Evolutionary conservation across 306 rosid species (phyloP).

Genomic region (Inga oerstediana): DNA sequence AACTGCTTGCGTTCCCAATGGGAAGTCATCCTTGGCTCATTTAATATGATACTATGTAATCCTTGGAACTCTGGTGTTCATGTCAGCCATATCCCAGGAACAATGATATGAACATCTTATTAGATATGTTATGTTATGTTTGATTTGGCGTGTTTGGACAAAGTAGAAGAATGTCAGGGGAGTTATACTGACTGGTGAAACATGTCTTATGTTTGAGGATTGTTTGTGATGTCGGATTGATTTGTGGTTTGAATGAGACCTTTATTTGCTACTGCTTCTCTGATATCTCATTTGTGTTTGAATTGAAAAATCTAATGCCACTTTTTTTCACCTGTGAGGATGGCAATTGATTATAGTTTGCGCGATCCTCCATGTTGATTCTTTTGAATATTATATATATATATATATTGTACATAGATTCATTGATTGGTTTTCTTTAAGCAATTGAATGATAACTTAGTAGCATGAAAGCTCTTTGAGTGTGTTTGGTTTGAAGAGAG

Average conservation of each 20-base stretch:
- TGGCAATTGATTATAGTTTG: not conserved
- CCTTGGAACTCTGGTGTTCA: not conserved
- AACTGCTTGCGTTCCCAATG: slow-evolving; percentile 49
- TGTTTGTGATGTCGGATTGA: slow-evolving; percentile 10
- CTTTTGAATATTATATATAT: not conserved
- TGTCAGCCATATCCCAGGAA: slow-evolving; percentile 12
- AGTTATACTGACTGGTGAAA: slow-evolving; percentile 26
- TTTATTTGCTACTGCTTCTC: not conserved
- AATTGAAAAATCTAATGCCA: too few species aligned
- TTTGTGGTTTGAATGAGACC: not conserved
- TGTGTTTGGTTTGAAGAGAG: too few species aligned
- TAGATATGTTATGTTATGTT: not conserved
- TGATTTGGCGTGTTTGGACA: slow-evolving; percentile 33
- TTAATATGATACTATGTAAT: slow-evolving; percentile 1
- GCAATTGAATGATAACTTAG: too few species aligned
- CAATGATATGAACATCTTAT: slow-evolving; percentile 29
- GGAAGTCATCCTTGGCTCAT: slow-evolving; percentile 89
- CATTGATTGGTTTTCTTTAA: too few species aligned
- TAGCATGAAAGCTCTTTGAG: too few species aligned
- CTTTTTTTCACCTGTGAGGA: not conserved
- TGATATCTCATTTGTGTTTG: not conserved
- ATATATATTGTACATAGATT: too few species aligned
- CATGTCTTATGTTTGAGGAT: slow-evolving; percentile 16
- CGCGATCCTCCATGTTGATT: not conserved
- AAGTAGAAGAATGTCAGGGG: not conserved